Evolutionary conservation across 495 filamentous ascomycete genomes (phyloP).

Genomic region (Pyronema omphalodes): DNA sequence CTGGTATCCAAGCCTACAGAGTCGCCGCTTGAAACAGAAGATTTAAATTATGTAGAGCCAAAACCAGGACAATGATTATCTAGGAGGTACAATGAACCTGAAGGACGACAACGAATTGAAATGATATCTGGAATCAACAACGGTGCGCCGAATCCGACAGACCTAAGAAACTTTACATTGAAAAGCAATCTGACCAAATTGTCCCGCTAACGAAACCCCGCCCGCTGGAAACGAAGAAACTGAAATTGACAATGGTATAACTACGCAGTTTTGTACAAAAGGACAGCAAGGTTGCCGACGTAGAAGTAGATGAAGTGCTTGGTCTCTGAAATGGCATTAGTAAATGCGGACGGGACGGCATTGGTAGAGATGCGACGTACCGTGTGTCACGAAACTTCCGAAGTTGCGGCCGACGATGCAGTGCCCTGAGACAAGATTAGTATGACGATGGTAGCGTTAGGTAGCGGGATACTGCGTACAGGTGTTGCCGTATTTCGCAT

Average conservation of each 20-base stretch:
- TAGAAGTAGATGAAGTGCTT: slow-evolving; percentile 99
- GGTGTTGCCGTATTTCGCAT: slow-evolving; percentile 19
- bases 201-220: neutral
- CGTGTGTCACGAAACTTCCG: slow-evolving; percentile 96
- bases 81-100: too few relatives aligned
- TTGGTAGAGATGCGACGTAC: slow-evolving; percentile 31
- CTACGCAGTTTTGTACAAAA: slow-evolving; percentile 80
- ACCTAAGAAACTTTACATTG: too few relatives aligned
- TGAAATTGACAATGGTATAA: neutral
- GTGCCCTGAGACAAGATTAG: slow-evolving; percentile 38
- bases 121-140: too few relatives aligned
- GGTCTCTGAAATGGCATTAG: slow-evolving; percentile 44
- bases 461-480: neutral
- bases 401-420: slow-evolving; percentile 98
- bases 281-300: slow-evolving; percentile 91
- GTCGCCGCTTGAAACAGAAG: too few relatives aligned
- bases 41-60: too few relatives aligned
- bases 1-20: too few relatives aligned
- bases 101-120: too few relatives aligned
- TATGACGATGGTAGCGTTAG: slow-evolving; percentile 32
- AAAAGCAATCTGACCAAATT: neutral
- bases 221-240: neutral
- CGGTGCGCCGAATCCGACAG: too few relatives aligned
- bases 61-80: too few relatives aligned
- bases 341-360: neutral